A percentile compares a stretch with the other conserved stretches of the same genome.
These are phyloP conservation scores for Mycena galericulata DNA, from an alignment of 768 basidiomycete species.

Conservation along the genomic window DNA sequence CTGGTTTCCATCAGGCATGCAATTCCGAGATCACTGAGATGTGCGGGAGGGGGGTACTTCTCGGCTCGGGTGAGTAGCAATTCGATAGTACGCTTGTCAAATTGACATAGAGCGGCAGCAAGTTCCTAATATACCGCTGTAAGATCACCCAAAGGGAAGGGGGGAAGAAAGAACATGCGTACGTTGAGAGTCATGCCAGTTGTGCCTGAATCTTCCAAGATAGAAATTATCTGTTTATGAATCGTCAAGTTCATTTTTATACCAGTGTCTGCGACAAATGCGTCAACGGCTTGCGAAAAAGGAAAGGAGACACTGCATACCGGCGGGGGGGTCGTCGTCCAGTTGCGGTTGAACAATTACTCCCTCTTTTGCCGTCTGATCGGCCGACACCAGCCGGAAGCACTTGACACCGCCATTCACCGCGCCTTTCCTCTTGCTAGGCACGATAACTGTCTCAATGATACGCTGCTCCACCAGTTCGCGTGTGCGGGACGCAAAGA, in stretches of 20 bases:
- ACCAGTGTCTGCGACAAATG: constrained; percentile 50
- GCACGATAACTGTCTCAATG: constrained; percentile 81
- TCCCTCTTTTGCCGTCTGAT: constrained; percentile 48
- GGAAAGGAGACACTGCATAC: constrained; percentile 38
- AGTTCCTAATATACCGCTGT: constrained; percentile 69
- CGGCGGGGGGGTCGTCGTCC: constrained; percentile 46
- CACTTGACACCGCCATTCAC: constrained; percentile 67
- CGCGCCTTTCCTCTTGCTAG: constrained; percentile 63
- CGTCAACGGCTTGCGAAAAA: background rate
- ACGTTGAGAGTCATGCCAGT: constrained; percentile 82
- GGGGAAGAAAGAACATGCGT: constrained; percentile 13
- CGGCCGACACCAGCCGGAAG: constrained; percentile 70
- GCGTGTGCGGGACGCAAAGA: constrained; percentile 80
- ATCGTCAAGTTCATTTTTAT: constrained; percentile 74
- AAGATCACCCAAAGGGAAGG: constrained; percentile 15
- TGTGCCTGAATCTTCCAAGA: constrained; percentile 75
- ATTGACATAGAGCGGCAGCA: constrained; percentile 68
- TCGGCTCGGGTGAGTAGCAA: constrained; percentile 80
- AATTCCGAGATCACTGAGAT: constrained; percentile 79
- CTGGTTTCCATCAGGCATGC: constrained; percentile 82
- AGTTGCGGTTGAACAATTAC: constrained; percentile 47
- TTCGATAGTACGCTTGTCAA: constrained; percentile 88
- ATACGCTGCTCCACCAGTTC: constrained; percentile 80
- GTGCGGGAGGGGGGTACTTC: constrained; percentile 71
- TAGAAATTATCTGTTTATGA: constrained; percentile 83